phyloP scores from a whole-genome alignment of 129 eudicot genomes.

The Oenanthe sinensis region DNA sequence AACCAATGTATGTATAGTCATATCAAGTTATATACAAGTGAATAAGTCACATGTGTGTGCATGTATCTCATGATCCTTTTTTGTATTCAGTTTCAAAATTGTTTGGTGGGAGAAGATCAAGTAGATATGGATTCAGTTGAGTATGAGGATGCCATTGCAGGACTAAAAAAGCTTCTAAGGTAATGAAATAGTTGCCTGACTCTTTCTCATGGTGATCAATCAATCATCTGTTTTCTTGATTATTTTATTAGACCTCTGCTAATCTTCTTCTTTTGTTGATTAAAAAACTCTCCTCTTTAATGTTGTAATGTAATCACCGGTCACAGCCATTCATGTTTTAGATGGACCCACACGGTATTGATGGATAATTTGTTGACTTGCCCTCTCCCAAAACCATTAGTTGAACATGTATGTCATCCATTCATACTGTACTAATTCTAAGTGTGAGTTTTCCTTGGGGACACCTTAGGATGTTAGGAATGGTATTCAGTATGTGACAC shows the following conservation, averaged over 20 bases:
- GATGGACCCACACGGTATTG: constrained; percentile 6
- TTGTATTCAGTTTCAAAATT: neutral
- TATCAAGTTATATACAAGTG: no score
- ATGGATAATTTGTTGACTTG: constrained; percentile 5
- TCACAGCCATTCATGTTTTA: neutral
- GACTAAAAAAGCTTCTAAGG: neutral
- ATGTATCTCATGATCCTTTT: neutral
- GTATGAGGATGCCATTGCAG: constrained; percentile 9
- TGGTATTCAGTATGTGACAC: neutral
- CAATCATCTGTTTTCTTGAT: neutral
- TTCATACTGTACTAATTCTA: neutral
- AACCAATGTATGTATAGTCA: no score
- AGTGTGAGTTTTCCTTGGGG: neutral
- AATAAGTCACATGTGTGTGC: neutral
- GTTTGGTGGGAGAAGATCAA: neutral
- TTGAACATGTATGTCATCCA: neutral
- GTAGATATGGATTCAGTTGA: neutral
- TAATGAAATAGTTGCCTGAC: neutral
- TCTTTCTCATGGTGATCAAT: no score
- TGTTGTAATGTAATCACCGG: neutral
- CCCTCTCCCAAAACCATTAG: no score
- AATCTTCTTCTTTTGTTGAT: neutral
- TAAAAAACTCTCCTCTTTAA: neutral
- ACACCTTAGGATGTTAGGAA: neutral
- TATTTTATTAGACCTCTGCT: neutral